Evolutionary conservation across 805 yeast species (phyloP).

Genomic region (Suhomyces xylopsoci): DNA sequence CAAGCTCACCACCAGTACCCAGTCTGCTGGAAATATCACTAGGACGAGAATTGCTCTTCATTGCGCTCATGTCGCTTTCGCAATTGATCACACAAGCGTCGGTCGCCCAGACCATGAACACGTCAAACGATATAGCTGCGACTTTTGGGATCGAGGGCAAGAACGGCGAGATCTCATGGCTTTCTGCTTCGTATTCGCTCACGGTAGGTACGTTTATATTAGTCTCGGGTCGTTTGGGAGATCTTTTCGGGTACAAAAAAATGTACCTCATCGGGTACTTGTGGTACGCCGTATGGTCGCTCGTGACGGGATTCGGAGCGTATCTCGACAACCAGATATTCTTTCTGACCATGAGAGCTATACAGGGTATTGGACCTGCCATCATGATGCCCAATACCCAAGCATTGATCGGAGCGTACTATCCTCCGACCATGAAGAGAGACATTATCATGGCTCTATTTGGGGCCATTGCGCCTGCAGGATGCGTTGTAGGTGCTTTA

Average conservation of each 20-base stretch:
- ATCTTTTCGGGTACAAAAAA: constrained; percentile 32
- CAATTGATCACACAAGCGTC: constrained; percentile 31
- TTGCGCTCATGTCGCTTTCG: constrained; percentile 23
- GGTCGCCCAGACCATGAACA: constrained; percentile 26
- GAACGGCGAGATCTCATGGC: constrained; percentile 35
- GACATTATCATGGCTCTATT: constrained; percentile 25
- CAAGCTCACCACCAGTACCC: not conserved
- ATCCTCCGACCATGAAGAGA: constrained; percentile 21
- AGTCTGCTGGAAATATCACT: constrained; percentile 17
- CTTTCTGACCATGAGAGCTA: constrained; percentile 28
- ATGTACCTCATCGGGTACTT: constrained; percentile 24
- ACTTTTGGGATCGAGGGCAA: constrained; percentile 22
- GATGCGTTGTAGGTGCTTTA: constrained; percentile 29
- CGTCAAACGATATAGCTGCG: constrained; percentile 16
- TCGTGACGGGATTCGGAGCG: constrained; percentile 25
- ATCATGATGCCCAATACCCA: constrained; percentile 33
- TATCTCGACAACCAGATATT: constrained; percentile 21
- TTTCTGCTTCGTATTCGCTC: constrained; percentile 31
- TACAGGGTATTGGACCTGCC: constrained; percentile 37
- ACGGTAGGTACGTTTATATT: constrained; percentile 37
- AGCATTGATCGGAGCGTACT: constrained; percentile 31
- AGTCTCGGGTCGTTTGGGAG: constrained; percentile 33
- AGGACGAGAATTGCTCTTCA: constrained; percentile 20
- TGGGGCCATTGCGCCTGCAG: constrained; percentile 36
- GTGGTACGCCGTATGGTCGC: constrained; percentile 21